phyloP scores from a whole-genome alignment of 164 flowering plant genomes.

The Tetrastigma voinierianum region DNA sequence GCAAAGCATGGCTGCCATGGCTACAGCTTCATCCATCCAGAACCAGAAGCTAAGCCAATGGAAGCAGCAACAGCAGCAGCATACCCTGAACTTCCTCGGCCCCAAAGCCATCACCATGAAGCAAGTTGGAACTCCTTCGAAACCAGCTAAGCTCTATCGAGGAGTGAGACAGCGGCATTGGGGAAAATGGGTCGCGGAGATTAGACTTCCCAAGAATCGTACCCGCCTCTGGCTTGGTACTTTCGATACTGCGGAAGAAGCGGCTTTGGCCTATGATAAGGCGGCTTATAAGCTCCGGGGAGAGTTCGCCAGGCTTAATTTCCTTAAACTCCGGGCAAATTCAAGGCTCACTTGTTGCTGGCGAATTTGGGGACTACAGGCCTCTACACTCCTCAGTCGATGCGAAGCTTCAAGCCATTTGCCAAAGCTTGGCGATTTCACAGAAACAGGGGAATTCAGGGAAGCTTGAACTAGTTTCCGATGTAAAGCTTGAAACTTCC shows the following conservation, averaged over 20 bases:
- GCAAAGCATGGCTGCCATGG: slow-evolving; percentile 12
- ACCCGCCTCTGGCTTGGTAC: slow-evolving; percentile 75
- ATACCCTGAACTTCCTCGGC: slow-evolving; percentile 18
- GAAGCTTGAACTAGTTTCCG: slow-evolving; percentile 8
- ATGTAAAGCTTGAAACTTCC: background rate
- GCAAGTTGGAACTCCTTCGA: slow-evolving; percentile 26
- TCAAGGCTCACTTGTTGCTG: slow-evolving; percentile 20
- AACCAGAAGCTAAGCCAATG: slow-evolving; percentile 10
- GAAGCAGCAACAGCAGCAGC: slow-evolving; percentile 5
- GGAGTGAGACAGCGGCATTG: slow-evolving; percentile 69
- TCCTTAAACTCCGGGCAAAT: slow-evolving; percentile 43
- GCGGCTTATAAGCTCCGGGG: slow-evolving; percentile 64
- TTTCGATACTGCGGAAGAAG: slow-evolving; percentile 59
- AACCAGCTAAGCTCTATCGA: slow-evolving; percentile 50
- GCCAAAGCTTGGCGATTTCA: slow-evolving; percentile 31
- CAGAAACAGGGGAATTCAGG: slow-evolving; percentile 41
- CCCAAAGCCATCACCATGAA: slow-evolving; percentile 56
- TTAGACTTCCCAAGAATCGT: slow-evolving; percentile 54
- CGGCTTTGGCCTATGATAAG: slow-evolving; percentile 53
- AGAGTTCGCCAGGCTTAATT: slow-evolving; percentile 56
- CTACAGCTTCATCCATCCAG: slow-evolving; percentile 8
- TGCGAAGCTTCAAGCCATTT: slow-evolving; percentile 63
- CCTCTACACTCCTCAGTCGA: slow-evolving; percentile 65
- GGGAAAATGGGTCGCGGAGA: slow-evolving; percentile 79
- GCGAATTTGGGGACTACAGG: slow-evolving; percentile 35